Conservation (phyloP, 1,284 basidiomycete genomes). For the Phellinidium pouzarii region DNA sequence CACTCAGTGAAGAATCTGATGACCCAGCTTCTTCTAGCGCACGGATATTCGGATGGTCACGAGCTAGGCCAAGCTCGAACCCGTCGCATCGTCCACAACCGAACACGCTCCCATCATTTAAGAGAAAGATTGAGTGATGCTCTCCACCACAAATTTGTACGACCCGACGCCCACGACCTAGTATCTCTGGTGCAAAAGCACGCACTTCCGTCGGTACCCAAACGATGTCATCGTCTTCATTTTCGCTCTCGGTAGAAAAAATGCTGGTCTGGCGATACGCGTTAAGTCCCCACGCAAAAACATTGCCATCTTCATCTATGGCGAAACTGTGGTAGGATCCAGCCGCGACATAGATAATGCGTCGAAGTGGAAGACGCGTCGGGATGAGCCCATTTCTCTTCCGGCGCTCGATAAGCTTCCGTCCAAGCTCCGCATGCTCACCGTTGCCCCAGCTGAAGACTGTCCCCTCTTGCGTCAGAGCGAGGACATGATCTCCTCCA, state of each 20-base stretch:
- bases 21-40: constrained; percentile 21
- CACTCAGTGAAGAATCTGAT: neutral
- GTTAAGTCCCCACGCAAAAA: constrained; percentile 57
- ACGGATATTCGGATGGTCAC: constrained; percentile 37
- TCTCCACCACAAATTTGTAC: constrained; percentile 38
- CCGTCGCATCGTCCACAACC: constrained; percentile 43
- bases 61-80: constrained; percentile 38
- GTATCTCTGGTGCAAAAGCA: constrained; percentile 36
- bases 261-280: constrained; percentile 47
- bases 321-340: constrained; percentile 55
- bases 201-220: constrained; percentile 39
- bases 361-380: constrained; percentile 40
- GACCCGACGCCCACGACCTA: constrained; percentile 36
- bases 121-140: constrained; percentile 50
- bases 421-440: constrained; percentile 47
- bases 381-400: constrained; percentile 46
- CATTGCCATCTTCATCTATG: constrained; percentile 41
- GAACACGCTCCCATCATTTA: constrained; percentile 51
- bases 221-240: constrained; percentile 37
- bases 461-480: constrained; percentile 44
- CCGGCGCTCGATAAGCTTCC: constrained; percentile 42
- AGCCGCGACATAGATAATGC: constrained; percentile 45
- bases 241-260: constrained; percentile 26
- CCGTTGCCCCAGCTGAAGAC: constrained; percentile 57
- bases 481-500: constrained; percentile 52